phyloP scores from a whole-genome alignment of 2,329 filamentous ascomycete genomes.

The Microcyclosporella mali region DNA sequence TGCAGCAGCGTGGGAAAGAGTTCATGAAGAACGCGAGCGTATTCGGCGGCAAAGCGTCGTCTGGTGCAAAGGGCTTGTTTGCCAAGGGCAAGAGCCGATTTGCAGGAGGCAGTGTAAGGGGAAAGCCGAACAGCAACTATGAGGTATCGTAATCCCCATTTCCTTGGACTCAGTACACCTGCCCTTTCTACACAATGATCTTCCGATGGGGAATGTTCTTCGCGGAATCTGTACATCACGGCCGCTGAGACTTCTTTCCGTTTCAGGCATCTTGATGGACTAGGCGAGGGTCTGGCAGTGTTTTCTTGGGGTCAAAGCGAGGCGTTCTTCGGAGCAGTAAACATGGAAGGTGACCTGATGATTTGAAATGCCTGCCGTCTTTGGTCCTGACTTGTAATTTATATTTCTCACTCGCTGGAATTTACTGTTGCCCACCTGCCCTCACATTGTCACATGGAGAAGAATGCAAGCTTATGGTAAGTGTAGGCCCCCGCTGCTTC shows the following conservation, averaged over 20 bases:
- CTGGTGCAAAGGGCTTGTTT: conserved; percentile 83
- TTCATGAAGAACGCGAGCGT: conserved; percentile 75
- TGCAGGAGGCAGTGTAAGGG: conserved; percentile 34
- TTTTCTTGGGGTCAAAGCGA: too few relatives aligned
- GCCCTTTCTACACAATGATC: not conserved
- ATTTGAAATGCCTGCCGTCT: too few relatives aligned
- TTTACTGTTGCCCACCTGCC: too few relatives aligned
- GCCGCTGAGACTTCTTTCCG: conserved; percentile 16
- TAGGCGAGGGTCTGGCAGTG: not conserved
- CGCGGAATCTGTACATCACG: conserved; percentile 3
- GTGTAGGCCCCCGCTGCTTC: conserved; percentile 15
- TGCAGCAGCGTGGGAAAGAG: conserved; percentile 82
- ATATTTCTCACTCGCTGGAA: too few relatives aligned
- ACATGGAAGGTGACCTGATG: too few relatives aligned
- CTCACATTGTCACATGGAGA: not conserved
- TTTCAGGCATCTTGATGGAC: conserved; percentile 1
- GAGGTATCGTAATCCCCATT: conserved; percentile 77
- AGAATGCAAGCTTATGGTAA: conserved; percentile 26
- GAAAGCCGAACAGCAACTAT: conserved; percentile 55
- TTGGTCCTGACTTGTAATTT: too few relatives aligned
- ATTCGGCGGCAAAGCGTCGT: conserved; percentile 61
- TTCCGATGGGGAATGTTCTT: not conserved
- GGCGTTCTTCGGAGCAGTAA: too few relatives aligned
- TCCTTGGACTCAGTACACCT: conserved; percentile 19
- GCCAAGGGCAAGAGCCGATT: conserved; percentile 87